Percentiles rank a stretch among this genome's conserved stretches.
Evolutionary conservation across 129 eudicot genomes (phyloP).

Genomic region (Oenanthe sinensis): DNA sequence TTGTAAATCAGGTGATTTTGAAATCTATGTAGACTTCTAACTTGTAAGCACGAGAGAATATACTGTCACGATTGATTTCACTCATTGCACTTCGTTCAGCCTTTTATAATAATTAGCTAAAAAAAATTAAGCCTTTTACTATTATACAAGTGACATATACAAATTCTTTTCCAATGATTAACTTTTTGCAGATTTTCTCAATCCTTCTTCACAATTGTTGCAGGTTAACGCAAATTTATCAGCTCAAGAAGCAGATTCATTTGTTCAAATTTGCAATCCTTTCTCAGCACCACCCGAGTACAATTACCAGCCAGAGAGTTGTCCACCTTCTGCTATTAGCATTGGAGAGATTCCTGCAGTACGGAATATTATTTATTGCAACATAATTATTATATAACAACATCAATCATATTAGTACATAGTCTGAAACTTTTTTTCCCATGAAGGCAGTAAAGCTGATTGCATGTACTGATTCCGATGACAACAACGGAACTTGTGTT

Average conservation of each 20-base stretch:
- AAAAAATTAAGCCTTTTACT: not conserved
- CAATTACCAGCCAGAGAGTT: slow-evolving; percentile 53
- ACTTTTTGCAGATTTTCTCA: not conserved
- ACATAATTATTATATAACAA: not conserved
- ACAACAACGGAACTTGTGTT: slow-evolving; percentile 31
- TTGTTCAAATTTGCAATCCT: slow-evolving; percentile 74
- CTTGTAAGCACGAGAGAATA: not conserved
- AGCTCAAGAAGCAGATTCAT: slow-evolving; percentile 32
- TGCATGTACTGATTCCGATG: slow-evolving; percentile 54
- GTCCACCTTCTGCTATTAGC: slow-evolving; percentile 45
- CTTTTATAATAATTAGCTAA: not conserved
- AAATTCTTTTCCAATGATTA: not conserved
- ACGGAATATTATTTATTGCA: not conserved
- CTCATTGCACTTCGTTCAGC: not conserved
- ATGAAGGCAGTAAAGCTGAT: slow-evolving; percentile 44
- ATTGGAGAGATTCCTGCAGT: slow-evolving; percentile 87
- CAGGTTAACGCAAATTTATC: slow-evolving; percentile 74
- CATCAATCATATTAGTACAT: not conserved
- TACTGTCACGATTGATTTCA: not conserved
- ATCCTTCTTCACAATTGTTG: not conserved
- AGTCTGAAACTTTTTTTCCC: not conserved
- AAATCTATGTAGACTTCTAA: not conserved
- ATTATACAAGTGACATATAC: not conserved
- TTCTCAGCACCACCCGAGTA: slow-evolving; percentile 75
- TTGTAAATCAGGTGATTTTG: slow-evolving; percentile 49